Evolutionary conservation across 2,329 filamentous ascomycete genomes (phyloP).

Genomic region (Myrmaecium sp.): DNA sequence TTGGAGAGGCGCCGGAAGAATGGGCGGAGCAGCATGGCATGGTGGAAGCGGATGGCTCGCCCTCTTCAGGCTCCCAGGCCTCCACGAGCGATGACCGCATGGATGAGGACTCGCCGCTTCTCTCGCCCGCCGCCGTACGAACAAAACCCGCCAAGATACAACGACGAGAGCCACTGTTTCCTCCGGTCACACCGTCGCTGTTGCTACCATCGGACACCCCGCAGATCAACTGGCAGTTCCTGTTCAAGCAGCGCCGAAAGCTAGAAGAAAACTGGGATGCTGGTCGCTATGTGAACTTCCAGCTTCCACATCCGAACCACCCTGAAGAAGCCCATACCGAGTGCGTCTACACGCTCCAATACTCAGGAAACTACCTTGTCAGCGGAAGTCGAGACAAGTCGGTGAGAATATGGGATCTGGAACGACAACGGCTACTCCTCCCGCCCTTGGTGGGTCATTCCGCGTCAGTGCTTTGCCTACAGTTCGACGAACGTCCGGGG

Average conservation of each 20-base stretch:
- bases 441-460: conserved; percentile 59
- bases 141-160: neutral
- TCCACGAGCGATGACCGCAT: conserved; percentile 17
- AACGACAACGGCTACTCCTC: conserved; percentile 59
- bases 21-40: conserved; percentile 32
- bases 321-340: conserved; percentile 73
- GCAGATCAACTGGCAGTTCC: conserved; percentile 77
- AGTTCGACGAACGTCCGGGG: conserved; percentile 76
- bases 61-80: too few species aligned
- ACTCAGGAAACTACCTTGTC: conserved; percentile 68
- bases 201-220: conserved; percentile 25
- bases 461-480: conserved; percentile 82
- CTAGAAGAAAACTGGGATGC: conserved; percentile 86
- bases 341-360: conserved; percentile 91
- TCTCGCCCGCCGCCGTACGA: conserved; percentile 3
- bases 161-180: conserved; percentile 5
- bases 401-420: conserved; percentile 78
- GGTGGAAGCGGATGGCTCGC: conserved; percentile 28
- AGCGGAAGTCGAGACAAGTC: conserved; percentile 84
- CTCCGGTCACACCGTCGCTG: conserved; percentile 17
- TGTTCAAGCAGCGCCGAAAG: conserved; percentile 73
- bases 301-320: conserved; percentile 69
- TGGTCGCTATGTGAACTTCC: conserved; percentile 70
- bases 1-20: conserved; percentile 2
- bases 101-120: conserved; percentile 6